These are phyloP conservation scores for Dendrocalamus latiflorus DNA, from an alignment of 202 grass and related monocot species.

Conservation along the genomic window DNA sequence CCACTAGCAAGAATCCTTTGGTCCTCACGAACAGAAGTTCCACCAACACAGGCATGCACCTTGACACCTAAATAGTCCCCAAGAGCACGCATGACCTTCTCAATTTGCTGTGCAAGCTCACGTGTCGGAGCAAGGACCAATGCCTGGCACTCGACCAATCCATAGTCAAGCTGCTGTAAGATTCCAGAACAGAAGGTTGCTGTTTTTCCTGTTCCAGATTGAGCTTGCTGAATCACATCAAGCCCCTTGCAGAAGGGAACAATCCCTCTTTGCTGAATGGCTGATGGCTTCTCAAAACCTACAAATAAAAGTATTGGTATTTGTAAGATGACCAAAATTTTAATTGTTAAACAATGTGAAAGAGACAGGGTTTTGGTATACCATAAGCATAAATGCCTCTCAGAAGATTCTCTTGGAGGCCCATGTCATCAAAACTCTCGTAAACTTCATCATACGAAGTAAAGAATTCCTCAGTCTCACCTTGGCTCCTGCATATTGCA, in stretches of 20 bases:
- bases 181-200: conserved; percentile 76
- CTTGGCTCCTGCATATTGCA: conserved; percentile 27
- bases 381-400: conserved; percentile 71
- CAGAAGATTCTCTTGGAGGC: conserved; percentile 60
- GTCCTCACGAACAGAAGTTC: conserved; percentile 63
- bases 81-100: conserved; percentile 70
- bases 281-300: conserved; percentile 80
- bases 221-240: conserved; percentile 70
- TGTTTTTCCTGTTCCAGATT: conserved; percentile 69
- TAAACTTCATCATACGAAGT: conserved; percentile 58
- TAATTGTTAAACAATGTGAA: not conserved
- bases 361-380: not conserved
- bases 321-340: not conserved
- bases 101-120: conserved; percentile 69
- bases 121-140: conserved; percentile 65
- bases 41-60: conserved; percentile 72
- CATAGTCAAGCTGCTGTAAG: conserved; percentile 63
- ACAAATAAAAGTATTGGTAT: not conserved
- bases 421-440: conserved; percentile 63
- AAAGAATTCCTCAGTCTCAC: conserved; percentile 46
- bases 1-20: conserved; percentile 68
- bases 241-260: conserved; percentile 67
- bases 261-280: conserved; percentile 70
- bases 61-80: conserved; percentile 72
- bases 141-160: conserved; percentile 51